Evolutionary conservation across 306 rosid species (phyloP), one percentile per base, ranked within the genome.

Genomic region (Elaeagnus macrophylla): DNA sequence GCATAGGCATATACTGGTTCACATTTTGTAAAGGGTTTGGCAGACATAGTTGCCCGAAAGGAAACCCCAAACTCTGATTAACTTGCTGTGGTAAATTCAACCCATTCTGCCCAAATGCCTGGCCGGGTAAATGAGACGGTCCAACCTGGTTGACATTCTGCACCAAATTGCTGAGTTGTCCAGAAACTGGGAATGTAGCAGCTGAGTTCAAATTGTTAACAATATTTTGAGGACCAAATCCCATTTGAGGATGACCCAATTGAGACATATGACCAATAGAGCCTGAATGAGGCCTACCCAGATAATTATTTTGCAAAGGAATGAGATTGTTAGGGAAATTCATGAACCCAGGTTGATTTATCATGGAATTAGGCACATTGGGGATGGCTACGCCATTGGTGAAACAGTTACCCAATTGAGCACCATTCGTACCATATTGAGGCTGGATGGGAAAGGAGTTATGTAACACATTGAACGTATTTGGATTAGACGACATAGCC

Each of bases 1-100:
- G 94, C 75, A 71, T 69, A 40, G 76, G 79, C 67, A 80, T 50
- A 55, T 72, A 76, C 43, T 79, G 97, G 51, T 80, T 86, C 83
- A 74, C 72, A 60, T 78, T 83, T 61, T 76, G 97, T 71, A 76
- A 49, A 41, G 67, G 61, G 62, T 58, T 70, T 1, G 82, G 81
- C 13, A 70, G 59, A 72, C 71, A 60, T 32, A 78, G 83, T 13
- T 90, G 95, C 10, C 78, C 94, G 71, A 78, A 81, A 12, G 69
- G 72, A 64, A 84, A 62, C 44, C 76, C 81, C 77, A 72, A 73
- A 59, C 63, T 78, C 67, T 70, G 54, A 62, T 66, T 73, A 62
- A 84, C 75, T 53, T 79, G 94, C 54, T 83, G 86, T 59, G 71
- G 73, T 39, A 78, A 69, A 61, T 60, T 78, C 17, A 20, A 18